phyloP scores from a whole-genome alignment of 768 basidiomycete species.

The Agrocybe pediades region DNA sequence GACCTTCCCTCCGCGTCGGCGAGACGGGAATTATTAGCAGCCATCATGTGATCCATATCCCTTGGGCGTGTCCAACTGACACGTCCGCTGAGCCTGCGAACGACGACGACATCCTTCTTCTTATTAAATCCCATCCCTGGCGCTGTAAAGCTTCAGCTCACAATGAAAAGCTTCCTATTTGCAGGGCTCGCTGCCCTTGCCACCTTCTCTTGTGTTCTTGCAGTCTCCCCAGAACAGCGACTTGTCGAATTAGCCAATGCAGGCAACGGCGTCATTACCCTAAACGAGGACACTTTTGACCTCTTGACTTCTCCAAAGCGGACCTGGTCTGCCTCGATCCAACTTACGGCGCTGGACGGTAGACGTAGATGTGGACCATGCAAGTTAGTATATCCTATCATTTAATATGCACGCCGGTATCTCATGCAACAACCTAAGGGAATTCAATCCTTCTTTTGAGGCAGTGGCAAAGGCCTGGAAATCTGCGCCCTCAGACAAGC shows the following conservation, averaged over 20 bases:
- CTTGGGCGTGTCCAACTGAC: constrained; percentile 15
- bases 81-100: constrained; percentile 19
- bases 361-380: constrained; percentile 90
- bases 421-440: constrained; percentile 43
- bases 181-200: constrained; percentile 31
- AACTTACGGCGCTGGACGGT: constrained; percentile 84
- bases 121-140: neutral
- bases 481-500: constrained; percentile 54
- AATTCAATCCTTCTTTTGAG: constrained; percentile 85
- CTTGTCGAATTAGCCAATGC: constrained; percentile 69
- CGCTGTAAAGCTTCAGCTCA: constrained; percentile 2
- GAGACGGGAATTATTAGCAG: neutral
- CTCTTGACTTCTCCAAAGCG: constrained; percentile 74
- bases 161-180: constrained; percentile 21
- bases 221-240: constrained; percentile 47
- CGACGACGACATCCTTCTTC: constrained; percentile 17
- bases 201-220: constrained; percentile 32
- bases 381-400: constrained; percentile 62
- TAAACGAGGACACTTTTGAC: constrained; percentile 77
- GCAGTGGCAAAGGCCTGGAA: constrained; percentile 86
- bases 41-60: constrained; percentile 21
- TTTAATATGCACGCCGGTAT: constrained; percentile 1
- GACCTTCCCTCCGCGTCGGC: neutral
- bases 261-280: constrained; percentile 79
- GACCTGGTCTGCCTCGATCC: constrained; percentile 85